Evolutionary conservation across 371 early-diverging fungal species (phyloP).

Genomic region (Chytridiales sp.): DNA sequence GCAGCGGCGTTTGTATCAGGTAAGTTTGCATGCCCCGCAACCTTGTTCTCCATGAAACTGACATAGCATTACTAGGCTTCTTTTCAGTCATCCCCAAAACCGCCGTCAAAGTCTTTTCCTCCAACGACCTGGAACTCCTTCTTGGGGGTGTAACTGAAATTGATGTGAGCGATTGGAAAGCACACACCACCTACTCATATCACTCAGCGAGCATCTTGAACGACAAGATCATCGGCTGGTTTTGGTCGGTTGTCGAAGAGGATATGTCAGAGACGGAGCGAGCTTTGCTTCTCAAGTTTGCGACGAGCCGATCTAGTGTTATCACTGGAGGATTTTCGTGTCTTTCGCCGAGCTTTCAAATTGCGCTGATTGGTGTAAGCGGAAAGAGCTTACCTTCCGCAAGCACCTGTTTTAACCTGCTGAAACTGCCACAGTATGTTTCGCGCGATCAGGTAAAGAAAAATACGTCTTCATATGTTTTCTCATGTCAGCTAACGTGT

Average conservation of each 20-base stretch:
- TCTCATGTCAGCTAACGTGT: neutral
- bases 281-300: constrained; percentile 20
- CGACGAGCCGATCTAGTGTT: constrained; percentile 15
- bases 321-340: neutral
- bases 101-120: constrained; percentile 6
- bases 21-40: neutral
- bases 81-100: neutral
- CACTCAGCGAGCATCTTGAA: neutral
- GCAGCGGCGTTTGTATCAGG: constrained; percentile 23
- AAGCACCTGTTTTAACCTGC: constrained; percentile 23
- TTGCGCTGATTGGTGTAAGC: constrained; percentile 3
- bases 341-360: constrained; percentile 10
- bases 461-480: neutral
- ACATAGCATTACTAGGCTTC: constrained; percentile 5
- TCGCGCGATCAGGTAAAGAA: constrained; percentile 13
- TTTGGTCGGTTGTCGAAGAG: constrained; percentile 20
- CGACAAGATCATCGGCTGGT: constrained; percentile 17
- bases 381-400: constrained; percentile 20
- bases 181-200: constrained; percentile 10
- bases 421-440: constrained; percentile 22
- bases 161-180: constrained; percentile 11
- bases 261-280: constrained; percentile 22
- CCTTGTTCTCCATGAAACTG: neutral
- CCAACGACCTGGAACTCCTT: constrained; percentile 22
- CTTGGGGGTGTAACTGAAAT: constrained; percentile 15